Conservation (phyloP, 441 rosid species). For the Adansonia grandidieri region DNA sequence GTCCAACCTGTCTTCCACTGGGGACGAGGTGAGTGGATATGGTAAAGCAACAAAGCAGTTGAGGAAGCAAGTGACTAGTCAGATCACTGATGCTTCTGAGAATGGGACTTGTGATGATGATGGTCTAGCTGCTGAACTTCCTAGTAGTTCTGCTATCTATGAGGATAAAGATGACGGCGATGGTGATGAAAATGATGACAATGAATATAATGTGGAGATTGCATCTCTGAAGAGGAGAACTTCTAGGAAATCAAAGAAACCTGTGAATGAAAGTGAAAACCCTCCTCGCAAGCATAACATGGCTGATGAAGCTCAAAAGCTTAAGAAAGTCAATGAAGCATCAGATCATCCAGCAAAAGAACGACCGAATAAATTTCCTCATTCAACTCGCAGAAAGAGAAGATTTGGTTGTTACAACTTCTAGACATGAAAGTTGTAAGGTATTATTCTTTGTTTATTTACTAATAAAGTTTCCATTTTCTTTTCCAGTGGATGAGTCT, state of each 20-base stretch:
- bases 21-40: constrained; percentile 30
- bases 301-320: constrained; percentile 41
- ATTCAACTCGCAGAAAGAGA: constrained; percentile 69
- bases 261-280: constrained; percentile 36
- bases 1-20: constrained; percentile 32
- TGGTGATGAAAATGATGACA: constrained; percentile 24
- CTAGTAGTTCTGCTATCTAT: constrained; percentile 37
- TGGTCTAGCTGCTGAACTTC: constrained; percentile 35
- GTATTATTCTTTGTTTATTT: constrained; percentile 9
- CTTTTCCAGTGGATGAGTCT: constrained; percentile 55
- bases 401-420: constrained; percentile 49
- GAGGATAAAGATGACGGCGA: constrained; percentile 40
- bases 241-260: constrained; percentile 48
- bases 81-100: constrained; percentile 18
- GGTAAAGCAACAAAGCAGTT: constrained; percentile 39
- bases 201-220: constrained; percentile 32
- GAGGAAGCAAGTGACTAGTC: constrained; percentile 24
- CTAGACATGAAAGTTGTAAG: constrained; percentile 10
- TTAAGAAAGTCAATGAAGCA: constrained; percentile 45
- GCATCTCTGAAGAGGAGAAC: constrained; percentile 38
- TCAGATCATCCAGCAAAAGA: constrained; percentile 45
- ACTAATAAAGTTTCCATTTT: constrained; percentile 19
- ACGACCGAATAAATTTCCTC: constrained; percentile 68
- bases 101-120: constrained; percentile 15
- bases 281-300: constrained; percentile 48